Base-by-base conservation (phyloP, 257 asterid species). In the Fraxinus pennsylvanica region DNA sequence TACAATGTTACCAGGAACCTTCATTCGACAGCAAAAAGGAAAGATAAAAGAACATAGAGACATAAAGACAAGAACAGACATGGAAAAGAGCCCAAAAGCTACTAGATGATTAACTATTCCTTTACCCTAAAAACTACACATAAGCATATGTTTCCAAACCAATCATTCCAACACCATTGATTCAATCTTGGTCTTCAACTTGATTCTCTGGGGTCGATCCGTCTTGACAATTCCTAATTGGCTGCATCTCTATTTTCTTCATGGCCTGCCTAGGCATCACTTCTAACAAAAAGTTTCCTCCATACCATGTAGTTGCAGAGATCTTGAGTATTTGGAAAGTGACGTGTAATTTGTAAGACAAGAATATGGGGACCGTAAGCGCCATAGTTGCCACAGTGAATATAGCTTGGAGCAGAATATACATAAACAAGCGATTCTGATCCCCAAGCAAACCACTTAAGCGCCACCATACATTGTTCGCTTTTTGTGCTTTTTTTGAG, bases 251-350 rank as follows among this genome's bases (percentile, higher is more conserved):
- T 75, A 89, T 80, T 79, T 89, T 95, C 85, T 91, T 91, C 80
- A 93, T 85, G 41, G 91, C 96, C 65, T 93, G 99, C 61, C 96
- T 93, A 0, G 99, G 99, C 98, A 96, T 93, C 80, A 93, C 99
- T 82, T 96, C 99, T 3, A 93, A 86, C 75, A 96, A 80, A 74
- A 96, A 96, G 89, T 88, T 90, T 8, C 98, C 99, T 39, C 99
- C 98, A 54, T 93, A 92, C 98, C 99, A 93, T 38, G 90, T 87
- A 21, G 96, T 45, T 29, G 99, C 98, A 30, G 97, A 88, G 71
- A 96, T 90, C 88, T 93, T 96, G 68, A 96, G 92, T 76, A 92
- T 63, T 89, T 93, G 99, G 81, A 96, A 96, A 32, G 87, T 82
- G 9, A 88, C 75, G 39, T 91, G 96, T 77, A 96, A 68, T 75